Conservation (phyloP, 371 early-diverging fungal species). For the Mucor ambiguus region DNA sequence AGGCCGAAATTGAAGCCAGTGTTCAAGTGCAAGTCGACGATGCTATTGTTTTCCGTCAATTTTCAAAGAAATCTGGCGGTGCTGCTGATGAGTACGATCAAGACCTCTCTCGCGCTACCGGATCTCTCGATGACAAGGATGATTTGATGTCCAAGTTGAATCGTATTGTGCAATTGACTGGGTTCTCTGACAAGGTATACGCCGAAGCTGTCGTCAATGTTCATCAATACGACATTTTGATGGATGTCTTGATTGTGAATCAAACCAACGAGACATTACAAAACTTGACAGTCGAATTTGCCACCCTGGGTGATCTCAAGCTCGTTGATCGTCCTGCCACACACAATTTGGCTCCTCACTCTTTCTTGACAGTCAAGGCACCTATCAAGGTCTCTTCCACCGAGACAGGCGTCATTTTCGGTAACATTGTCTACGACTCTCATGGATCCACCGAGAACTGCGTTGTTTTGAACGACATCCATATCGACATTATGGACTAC, state of each 20-base stretch:
- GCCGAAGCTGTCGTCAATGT: constrained; percentile 98
- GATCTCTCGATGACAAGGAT: constrained; percentile 68
- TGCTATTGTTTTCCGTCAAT: constrained; percentile 85
- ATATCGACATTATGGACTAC: constrained; percentile 98
- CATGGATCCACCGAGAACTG: constrained; percentile 82
- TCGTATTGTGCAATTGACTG: constrained; percentile 96
- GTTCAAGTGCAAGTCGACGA: constrained; percentile 87
- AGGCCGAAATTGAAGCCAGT: constrained; percentile 64
- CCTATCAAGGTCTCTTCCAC: constrained; percentile 98
- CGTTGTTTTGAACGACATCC: constrained; percentile 94
- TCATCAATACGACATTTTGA: constrained; percentile 95
- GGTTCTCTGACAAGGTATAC: constrained; percentile 98
- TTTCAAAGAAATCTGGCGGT: constrained; percentile 72
- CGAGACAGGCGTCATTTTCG: constrained; percentile 97
- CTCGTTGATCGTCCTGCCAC: constrained; percentile 94
- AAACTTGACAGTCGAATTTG: constrained; percentile 96
- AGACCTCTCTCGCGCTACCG: constrained; percentile 89
- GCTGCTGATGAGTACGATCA: constrained; percentile 85
- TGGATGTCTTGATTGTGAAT: constrained; percentile 97
- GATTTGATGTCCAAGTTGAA: constrained; percentile 85
- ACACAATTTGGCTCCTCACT: constrained; percentile 89
- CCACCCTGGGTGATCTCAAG: constrained; percentile 96
- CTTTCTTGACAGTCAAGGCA: constrained; percentile 93
- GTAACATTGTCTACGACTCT: constrained; percentile 96
- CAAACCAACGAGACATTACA: constrained; percentile 97